Conservation (phyloP, 768 basidiomycete genomes). For the Krasilnikovozyma curviuscula region DNA sequence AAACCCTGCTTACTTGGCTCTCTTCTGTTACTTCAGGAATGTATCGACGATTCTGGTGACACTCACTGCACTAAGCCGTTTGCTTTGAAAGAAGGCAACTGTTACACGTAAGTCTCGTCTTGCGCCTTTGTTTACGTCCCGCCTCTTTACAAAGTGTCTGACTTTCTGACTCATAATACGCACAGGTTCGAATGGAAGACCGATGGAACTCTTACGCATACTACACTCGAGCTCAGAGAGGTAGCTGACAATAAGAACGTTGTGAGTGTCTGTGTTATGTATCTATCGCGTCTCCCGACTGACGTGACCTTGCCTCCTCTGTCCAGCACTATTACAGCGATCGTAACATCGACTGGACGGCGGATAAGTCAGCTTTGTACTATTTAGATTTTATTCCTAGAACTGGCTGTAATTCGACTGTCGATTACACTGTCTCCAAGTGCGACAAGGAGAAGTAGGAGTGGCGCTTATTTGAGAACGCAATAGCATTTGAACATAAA, state of each 20-base stretch:
- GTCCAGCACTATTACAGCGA: slow-evolving; percentile 19
- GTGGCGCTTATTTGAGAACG: too few species aligned
- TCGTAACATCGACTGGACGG: slow-evolving; percentile 23
- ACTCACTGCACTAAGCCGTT: slow-evolving; percentile 23
- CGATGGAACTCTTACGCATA: slow-evolving; percentile 21
- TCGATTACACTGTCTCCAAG: slow-evolving; percentile 20
- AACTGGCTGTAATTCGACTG: slow-evolving; percentile 21
- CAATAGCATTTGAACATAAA: too few species aligned
- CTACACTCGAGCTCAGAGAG: slow-evolving; percentile 22
- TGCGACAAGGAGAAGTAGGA: slow-evolving; percentile 14
- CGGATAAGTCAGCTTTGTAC: slow-evolving; percentile 19
- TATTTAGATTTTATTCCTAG: slow-evolving; percentile 25
- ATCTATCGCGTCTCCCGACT: not conserved
- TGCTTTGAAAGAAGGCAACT: slow-evolving; percentile 19
- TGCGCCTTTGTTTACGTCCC: not conserved
- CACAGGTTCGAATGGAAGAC: slow-evolving; percentile 20
- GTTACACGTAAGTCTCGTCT: slow-evolving; percentile 14
- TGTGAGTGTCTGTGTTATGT: not conserved
- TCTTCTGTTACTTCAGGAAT: too few species aligned
- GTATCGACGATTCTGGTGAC: slow-evolving; percentile 20
- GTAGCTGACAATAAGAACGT: slow-evolving; percentile 21
- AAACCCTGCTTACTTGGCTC: too few species aligned
- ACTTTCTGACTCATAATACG: not conserved
- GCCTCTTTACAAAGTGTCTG: not conserved
- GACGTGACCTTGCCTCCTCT: not conserved